phyloP scores from a whole-genome alignment of 2,329 filamentous ascomycete genomes.

The Cercospora sp. region DNA sequence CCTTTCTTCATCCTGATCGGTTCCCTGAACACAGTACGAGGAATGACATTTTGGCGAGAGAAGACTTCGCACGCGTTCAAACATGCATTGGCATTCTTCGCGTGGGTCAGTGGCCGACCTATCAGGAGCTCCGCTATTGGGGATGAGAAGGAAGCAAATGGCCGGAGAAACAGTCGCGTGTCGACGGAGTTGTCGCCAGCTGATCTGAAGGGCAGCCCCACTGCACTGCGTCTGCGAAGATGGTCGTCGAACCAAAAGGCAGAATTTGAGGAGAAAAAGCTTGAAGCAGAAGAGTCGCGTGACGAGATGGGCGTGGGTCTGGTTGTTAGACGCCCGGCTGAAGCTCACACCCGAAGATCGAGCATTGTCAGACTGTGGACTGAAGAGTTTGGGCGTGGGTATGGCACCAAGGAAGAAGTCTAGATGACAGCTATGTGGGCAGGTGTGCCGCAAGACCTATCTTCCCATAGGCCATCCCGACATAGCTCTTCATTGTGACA shows the following conservation, averaged over 20 bases:
- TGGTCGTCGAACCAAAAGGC: conserved; percentile 10
- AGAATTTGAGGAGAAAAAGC: conserved; percentile 1
- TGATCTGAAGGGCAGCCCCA: neutral
- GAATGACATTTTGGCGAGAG: conserved; percentile 41
- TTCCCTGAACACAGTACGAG: conserved; percentile 45
- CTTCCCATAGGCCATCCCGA: too few relatives aligned
- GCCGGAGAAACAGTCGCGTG: neutral
- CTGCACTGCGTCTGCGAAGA: conserved; percentile 1
- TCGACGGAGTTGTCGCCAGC: neutral
- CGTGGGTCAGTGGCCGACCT: neutral
- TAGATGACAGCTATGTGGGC: neutral
- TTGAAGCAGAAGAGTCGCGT: conserved; percentile 5
- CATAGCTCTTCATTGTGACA: too few relatives aligned
- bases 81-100: neutral
- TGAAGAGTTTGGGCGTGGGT: neutral
- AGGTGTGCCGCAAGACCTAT: too few relatives aligned
- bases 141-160: neutral
- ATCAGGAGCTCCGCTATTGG: too few relatives aligned
- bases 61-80: conserved; percentile 16
- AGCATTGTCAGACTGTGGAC: neutral
- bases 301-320: neutral
- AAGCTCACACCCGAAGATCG: neutral
- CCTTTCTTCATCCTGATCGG: conserved; percentile 51
- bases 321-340: neutral
- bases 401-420: neutral